Percentiles rank a stretch among this genome's conserved stretches.
phyloP scores from a whole-genome alignment of 768 basidiomycete genomes.

The Favolaschia claudopus region DNA sequence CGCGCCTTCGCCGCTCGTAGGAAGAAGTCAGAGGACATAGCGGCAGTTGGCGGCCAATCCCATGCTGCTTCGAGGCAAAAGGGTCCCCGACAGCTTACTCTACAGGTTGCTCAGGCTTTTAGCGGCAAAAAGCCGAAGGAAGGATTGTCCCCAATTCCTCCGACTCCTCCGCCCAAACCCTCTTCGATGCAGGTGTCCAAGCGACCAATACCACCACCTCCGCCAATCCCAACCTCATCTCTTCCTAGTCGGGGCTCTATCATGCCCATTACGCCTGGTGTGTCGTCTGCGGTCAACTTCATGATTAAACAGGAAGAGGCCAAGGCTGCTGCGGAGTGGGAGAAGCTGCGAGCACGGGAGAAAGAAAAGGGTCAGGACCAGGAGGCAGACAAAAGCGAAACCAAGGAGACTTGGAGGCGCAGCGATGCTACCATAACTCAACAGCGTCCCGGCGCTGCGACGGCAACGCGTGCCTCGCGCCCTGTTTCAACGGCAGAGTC shows the following conservation, averaged over 20 bases:
- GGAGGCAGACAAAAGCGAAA: conserved; percentile 41
- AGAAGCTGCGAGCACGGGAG: too few species aligned
- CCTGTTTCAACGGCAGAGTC: conserved; percentile 85
- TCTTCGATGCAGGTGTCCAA: conserved; percentile 30
- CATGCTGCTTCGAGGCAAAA: conserved; percentile 35
- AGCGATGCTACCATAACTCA: conserved; percentile 86
- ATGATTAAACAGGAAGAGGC: conserved; percentile 46
- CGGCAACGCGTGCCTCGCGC: conserved; percentile 60
- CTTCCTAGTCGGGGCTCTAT: conserved; percentile 56
- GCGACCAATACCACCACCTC: conserved; percentile 26
- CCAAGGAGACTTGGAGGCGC: conserved; percentile 80
- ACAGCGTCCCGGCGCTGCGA: conserved; percentile 58
- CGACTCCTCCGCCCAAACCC: conserved; percentile 51
- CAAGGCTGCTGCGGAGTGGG: conserved; percentile 8
- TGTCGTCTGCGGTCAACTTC: conserved; percentile 65
- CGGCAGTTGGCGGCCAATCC: conserved; percentile 33
- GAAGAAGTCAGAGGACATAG: conserved; percentile 62
- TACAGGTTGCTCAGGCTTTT: conserved; percentile 58
- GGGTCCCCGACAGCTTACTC: conserved; percentile 44
- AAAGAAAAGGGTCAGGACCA: conserved; percentile 28
- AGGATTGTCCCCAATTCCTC: conserved; percentile 39
- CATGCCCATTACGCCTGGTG: conserved; percentile 63
- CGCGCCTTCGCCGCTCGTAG: conserved; percentile 64
- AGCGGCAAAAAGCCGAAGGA: conserved; percentile 39
- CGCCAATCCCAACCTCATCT: conserved; percentile 30